Evolutionary conservation across 257 asterid species (phyloP).

Genomic region (Forsythia suspensa): DNA sequence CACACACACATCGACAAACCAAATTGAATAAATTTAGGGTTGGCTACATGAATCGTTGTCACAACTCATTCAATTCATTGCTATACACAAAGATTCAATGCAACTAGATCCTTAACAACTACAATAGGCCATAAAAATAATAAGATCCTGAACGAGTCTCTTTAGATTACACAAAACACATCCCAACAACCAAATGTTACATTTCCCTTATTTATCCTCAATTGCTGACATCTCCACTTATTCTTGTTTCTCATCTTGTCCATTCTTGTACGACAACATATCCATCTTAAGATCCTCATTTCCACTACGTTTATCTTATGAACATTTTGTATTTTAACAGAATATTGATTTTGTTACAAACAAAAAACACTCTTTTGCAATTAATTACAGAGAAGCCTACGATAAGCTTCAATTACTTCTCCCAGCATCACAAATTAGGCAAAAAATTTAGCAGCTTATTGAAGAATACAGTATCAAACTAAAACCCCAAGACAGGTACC

Average conservation of each 20-base stretch:
- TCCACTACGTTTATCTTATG: neutral
- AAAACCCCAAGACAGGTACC: neutral
- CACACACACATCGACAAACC: too few relatives aligned
- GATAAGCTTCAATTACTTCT: neutral
- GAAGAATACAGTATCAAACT: conserved; percentile 9
- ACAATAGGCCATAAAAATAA: neutral
- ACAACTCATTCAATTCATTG: neutral
- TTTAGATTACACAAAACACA: neutral
- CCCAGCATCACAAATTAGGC: conserved; percentile 6
- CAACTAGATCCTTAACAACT: neutral
- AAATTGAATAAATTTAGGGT: neutral
- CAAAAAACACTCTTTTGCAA: neutral
- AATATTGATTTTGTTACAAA: neutral
- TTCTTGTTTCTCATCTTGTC: neutral
- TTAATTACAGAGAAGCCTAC: neutral
- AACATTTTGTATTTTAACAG: neutral
- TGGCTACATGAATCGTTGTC: neutral
- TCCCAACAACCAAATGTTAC: neutral
- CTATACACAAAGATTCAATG: neutral
- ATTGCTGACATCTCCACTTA: neutral
- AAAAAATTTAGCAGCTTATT: neutral
- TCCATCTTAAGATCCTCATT: neutral
- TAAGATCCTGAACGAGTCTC: neutral
- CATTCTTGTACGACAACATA: neutral
- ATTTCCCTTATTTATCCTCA: neutral